Evolutionary conservation across 1,284 basidiomycete genomes (phyloP).

Genomic region (Ustilago sp.): DNA sequence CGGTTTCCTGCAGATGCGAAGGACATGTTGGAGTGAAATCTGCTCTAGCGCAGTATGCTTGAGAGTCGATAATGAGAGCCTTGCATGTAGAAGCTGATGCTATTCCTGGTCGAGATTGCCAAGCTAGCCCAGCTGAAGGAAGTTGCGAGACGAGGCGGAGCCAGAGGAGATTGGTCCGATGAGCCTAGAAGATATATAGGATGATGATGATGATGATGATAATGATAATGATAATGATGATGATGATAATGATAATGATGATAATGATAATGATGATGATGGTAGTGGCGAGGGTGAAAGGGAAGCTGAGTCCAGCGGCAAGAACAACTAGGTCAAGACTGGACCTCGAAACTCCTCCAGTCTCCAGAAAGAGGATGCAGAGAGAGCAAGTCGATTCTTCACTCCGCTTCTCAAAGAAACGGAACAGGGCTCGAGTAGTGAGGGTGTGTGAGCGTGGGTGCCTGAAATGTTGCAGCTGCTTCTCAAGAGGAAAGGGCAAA

Average conservation of each 20-base stretch:
- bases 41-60: background rate
- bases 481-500: background rate
- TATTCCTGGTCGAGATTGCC: background rate
- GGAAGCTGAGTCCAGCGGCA: background rate
- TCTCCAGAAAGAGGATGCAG: background rate
- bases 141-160: background rate
- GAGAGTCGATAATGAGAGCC: background rate
- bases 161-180: background rate
- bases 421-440: background rate
- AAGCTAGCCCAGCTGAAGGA: background rate
- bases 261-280: no score
- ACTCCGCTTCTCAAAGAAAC: background rate
- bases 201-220: background rate
- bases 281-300: background rate
- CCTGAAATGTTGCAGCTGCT: background rate
- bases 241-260: background rate
- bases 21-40: conserved; percentile 10
- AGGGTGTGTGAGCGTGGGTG: background rate
- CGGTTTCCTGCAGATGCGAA: background rate
- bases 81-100: background rate
- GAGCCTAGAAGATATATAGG: background rate
- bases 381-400: background rate
- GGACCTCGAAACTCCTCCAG: background rate
- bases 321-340: background rate
- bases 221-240: no score